A percentile compares a stretch with the other conserved stretches of the same genome.
These are phyloP conservation scores for Ceratobasidium sp. DNA, from an alignment of 1,284 basidiomycete genomes.

Conservation along the genomic window DNA sequence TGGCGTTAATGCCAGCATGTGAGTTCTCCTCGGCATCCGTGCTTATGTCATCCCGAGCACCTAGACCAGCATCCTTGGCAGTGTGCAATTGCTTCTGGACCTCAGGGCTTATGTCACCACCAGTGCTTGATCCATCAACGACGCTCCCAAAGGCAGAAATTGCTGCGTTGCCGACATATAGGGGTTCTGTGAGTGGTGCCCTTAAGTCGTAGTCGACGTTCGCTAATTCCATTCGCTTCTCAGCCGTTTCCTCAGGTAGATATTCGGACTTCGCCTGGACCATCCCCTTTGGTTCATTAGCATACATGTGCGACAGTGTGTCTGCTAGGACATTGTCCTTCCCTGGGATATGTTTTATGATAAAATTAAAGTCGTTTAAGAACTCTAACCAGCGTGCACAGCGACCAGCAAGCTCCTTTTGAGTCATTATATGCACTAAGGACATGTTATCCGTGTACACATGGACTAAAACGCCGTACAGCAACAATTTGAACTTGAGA, in stretches of 20 bases:
- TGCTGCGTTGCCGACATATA: neutral
- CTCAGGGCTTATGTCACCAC: too few species aligned
- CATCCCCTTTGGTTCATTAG: constrained; percentile 50
- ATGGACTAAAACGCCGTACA: constrained; percentile 54
- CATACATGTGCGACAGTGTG: constrained; percentile 55
- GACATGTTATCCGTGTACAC: constrained; percentile 55
- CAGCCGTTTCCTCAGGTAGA: constrained; percentile 34
- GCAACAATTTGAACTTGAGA: constrained; percentile 53
- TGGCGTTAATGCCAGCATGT: too few species aligned
- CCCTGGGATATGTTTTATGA: constrained; percentile 47
- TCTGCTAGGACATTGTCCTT: constrained; percentile 53
- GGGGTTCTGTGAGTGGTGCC: neutral
- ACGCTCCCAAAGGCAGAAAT: neutral
- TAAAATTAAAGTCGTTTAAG: constrained; percentile 53
- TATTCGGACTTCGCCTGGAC: constrained; percentile 51
- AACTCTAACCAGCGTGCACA: constrained; percentile 56
- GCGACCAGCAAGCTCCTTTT: constrained; percentile 52
- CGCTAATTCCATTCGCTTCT: too few species aligned
- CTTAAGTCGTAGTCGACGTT: neutral
- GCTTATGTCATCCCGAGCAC: too few species aligned
- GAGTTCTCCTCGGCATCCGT: too few species aligned
- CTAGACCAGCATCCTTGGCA: too few species aligned
- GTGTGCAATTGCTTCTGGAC: too few species aligned
- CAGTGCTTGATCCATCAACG: neutral
- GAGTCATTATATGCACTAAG: constrained; percentile 52